Base-by-base conservation (phyloP, 2,329 filamentous ascomycete genomes). In the Fusarium veterinarium region DNA sequence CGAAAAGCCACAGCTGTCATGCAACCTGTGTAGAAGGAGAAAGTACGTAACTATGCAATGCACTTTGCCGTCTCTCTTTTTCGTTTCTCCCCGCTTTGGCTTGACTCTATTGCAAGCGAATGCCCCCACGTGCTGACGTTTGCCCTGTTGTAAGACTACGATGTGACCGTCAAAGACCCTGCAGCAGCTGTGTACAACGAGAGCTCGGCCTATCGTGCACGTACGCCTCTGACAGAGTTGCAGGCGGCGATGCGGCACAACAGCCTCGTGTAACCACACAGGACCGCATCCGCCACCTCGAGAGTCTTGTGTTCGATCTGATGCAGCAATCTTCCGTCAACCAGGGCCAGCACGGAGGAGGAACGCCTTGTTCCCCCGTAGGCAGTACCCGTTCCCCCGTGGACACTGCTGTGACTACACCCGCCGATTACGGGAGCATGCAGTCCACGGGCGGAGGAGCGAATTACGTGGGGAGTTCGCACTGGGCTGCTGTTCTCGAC, bases 401-500 rank as follows among this genome's bases (percentile, higher is more conserved):
- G 9, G 10, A 17, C 10, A 14, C 3, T 2, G 6, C 25, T 25
- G 11, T 20, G 0, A 23, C 45, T 3, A 64, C 62, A 1, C 77
- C 80, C 0, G 46, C 41, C 1, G 80, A 82, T 7, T 73, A 67
- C 25, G 81, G 81, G 0, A 83, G 75, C 48, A 76, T 84, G 60
- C 77, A 72, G 0, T 56, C 77, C 17, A 75, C 31, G 23, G 61
- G 56, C 19, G 72, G 57, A 48, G 81, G 74, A 3, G 67, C 73
- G 2, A 72, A 68, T 35, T 85, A 85, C 38, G 80, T 83, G 16
- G 72, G 77, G 25, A 74, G 80, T 28, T 77, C 75, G 12, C 84
- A 85, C 60, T 85, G 83, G 83, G 78, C 80, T 12, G 80, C 83
- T 19, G 77, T 85, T 4, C 73, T 85, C 7, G 81, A 84, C 38